Percentiles rank a stretch among this genome's conserved stretches.
Conservation (phyloP, 225 moss, liverwort and hornwort species). For the Climacium dendroides region DNA sequence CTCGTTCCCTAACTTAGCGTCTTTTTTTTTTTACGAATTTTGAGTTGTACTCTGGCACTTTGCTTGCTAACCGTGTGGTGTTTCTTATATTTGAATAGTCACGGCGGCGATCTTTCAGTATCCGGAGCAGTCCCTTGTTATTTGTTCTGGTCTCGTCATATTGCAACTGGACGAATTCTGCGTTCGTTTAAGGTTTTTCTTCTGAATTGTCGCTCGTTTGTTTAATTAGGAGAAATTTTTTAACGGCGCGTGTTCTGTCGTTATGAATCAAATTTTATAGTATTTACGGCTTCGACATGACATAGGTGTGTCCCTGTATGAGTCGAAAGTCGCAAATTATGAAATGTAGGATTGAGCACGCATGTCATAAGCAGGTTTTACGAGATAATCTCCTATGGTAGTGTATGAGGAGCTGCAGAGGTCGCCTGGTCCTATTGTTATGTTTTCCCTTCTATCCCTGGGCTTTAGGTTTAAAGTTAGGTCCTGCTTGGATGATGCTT, state of each 20-base stretch:
- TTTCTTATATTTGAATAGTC: background rate
- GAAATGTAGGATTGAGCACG: background rate
- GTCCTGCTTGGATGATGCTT: constrained; percentile 1
- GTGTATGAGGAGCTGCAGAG: background rate
- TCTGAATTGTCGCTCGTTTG: background rate
- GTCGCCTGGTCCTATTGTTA: background rate
- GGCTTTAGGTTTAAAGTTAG: constrained; percentile 1
- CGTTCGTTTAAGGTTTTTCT: background rate
- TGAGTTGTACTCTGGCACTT: background rate
- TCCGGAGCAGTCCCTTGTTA: background rate
- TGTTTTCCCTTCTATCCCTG: background rate
- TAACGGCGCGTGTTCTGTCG: background rate
- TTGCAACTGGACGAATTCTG: background rate
- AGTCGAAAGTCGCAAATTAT: background rate
- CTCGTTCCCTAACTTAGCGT: background rate
- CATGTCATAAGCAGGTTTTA: background rate
- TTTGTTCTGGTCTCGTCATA: background rate
- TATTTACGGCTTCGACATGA: background rate
- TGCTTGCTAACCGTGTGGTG: background rate
- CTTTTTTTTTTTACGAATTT: background rate
- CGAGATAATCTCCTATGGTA: background rate
- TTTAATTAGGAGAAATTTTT: background rate
- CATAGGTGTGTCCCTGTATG: background rate
- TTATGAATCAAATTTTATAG: background rate
- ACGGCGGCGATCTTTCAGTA: background rate